These are phyloP conservation scores for Barbarea vulgaris DNA, from an alignment of 345 rosid genomes.

Conservation along the genomic window DNA sequence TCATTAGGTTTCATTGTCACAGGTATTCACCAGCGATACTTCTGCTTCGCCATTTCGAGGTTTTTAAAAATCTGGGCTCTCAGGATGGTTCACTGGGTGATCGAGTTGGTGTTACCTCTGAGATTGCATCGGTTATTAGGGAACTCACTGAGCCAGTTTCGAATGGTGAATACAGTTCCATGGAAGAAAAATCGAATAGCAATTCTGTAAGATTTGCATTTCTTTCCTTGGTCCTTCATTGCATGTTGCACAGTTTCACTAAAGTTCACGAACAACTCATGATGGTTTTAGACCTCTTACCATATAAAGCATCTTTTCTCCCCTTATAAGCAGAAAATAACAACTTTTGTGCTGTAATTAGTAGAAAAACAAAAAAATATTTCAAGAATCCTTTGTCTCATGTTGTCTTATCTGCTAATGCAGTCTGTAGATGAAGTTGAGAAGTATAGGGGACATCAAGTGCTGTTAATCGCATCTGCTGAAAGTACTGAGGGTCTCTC, in stretches of 20 bases:
- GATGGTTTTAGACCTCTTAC: neutral
- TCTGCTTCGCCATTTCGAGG: conserved; percentile 90
- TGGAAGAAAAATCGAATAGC: conserved; percentile 48
- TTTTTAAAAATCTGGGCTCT: conserved; percentile 68
- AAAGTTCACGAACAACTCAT: neutral
- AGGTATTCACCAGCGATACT: conserved; percentile 86
- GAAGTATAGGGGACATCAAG: conserved; percentile 52
- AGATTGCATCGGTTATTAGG: conserved; percentile 86
- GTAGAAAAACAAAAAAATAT: neutral
- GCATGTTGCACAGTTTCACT: conserved; percentile 24
- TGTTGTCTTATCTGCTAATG: conserved; percentile 23
- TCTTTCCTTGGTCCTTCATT: conserved; percentile 20
- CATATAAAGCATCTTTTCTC: neutral
- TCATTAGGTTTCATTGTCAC: conserved; percentile 36
- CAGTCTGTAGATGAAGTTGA: conserved; percentile 38
- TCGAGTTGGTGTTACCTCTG: conserved; percentile 75
- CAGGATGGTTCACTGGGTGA: conserved; percentile 73
- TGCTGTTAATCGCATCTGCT: conserved; percentile 81
- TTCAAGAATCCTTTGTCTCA: neutral
- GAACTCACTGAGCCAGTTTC: conserved; percentile 71
- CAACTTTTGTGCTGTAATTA: neutral
- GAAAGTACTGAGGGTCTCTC: conserved; percentile 88
- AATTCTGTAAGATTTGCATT: conserved; percentile 58
- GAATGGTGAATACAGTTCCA: conserved; percentile 50
- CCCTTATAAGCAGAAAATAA: neutral